Evolutionary conservation across 2,329 filamentous ascomycete species (phyloP).

Genomic region (Epichloe sibirici): DNA sequence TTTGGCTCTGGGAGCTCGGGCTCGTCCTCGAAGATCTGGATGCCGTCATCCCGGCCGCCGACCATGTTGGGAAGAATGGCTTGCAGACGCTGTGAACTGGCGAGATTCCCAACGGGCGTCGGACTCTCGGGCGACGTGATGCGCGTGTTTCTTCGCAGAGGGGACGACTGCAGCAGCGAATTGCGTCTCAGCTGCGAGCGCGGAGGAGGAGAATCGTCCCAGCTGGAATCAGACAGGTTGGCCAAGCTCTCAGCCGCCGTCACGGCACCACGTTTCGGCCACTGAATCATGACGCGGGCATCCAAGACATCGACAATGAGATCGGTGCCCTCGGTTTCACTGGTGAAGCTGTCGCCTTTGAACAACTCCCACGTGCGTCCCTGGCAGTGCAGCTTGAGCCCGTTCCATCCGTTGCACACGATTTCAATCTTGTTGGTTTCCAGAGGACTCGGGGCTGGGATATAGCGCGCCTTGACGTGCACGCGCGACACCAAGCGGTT

Average conservation of each 20-base stretch:
- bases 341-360: conserved; percentile 83
- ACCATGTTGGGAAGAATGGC: conserved; percentile 26
- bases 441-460: conserved; percentile 53
- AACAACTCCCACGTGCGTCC: conserved; percentile 73
- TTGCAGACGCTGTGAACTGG: conserved; percentile 33
- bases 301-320: conserved; percentile 96
- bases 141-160: conserved; percentile 42
- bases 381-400: conserved; percentile 82
- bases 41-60: conserved; percentile 27
- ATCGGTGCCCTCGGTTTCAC: conserved; percentile 74
- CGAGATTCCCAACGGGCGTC: conserved; percentile 29
- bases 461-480: conserved; percentile 79
- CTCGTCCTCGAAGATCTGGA: conserved; percentile 65
- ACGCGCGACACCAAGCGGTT: conserved; percentile 89
- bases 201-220: conserved; percentile 51
- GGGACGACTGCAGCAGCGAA: conserved; percentile 44
- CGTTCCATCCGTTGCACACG: conserved; percentile 91
- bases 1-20: conserved; percentile 27
- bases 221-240: conserved; percentile 53
- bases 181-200: conserved; percentile 19
- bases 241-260: conserved; percentile 29
- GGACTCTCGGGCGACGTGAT: conserved; percentile 67
- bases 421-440: conserved; percentile 74
- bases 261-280: conserved; percentile 51
- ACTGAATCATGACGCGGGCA: conserved; percentile 75